phyloP scores from a whole-genome alignment of 805 yeast species.

The Tetrapisispora arboricola region DNA sequence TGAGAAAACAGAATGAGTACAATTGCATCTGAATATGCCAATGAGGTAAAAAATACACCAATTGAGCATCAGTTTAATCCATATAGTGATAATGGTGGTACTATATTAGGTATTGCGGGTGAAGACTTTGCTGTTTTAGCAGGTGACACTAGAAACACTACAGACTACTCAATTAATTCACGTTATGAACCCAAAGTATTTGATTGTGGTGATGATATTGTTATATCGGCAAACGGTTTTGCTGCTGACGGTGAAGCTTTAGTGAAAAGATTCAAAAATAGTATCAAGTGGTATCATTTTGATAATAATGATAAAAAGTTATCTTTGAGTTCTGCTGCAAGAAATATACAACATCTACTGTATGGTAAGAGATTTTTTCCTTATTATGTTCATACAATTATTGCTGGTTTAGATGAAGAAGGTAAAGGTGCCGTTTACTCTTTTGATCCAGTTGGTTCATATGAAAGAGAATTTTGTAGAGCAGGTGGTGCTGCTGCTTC shows the following conservation, averaged over 20 bases:
- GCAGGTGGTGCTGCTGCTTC: conserved; percentile 98
- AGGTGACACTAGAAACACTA: conserved; percentile 95
- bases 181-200: conserved; percentile 87
- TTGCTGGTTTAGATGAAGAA: conserved; percentile 79
- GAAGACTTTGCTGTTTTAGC: conserved; percentile 94
- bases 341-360: conserved; percentile 79
- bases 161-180: conserved; percentile 87
- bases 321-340: conserved; percentile 65
- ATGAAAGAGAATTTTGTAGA: conserved; percentile 93
- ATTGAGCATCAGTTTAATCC: conserved; percentile 92
- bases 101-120: conserved; percentile 95
- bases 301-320: conserved; percentile 64
- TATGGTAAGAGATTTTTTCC: conserved; percentile 95
- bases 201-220: conserved; percentile 76
- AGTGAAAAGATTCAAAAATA: conserved; percentile 55
- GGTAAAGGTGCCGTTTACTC: conserved; percentile 95
- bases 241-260: conserved; percentile 90
- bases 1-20: conserved; percentile 27
- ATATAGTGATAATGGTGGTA: conserved; percentile 92
- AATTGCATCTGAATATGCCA: conserved; percentile 57
- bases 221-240: conserved; percentile 90
- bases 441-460: conserved; percentile 95
- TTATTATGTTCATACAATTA: conserved; percentile 86
- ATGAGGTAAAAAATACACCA: conserved; percentile 46
- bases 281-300: conserved; percentile 85